Conservation (phyloP, 176 grass and related monocot genomes). For the Carex littledalei region DNA sequence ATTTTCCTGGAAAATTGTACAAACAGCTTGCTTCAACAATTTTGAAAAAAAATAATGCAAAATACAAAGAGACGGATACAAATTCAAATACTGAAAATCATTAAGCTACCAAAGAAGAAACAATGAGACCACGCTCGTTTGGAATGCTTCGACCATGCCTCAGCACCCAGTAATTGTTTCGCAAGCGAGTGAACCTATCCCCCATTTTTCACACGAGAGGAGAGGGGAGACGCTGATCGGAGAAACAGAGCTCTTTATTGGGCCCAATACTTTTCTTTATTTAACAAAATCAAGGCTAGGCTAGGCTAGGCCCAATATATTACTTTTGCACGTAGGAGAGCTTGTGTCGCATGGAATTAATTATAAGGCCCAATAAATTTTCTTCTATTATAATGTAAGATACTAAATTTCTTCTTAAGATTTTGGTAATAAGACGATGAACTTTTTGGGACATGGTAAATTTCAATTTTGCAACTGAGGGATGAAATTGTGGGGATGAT, state of each 20-base stretch:
- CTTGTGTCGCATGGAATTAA: neutral
- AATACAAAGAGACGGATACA: neutral
- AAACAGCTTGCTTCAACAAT: neutral
- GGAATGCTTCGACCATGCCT: conserved; percentile 79
- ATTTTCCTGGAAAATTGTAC: conserved; percentile 48
- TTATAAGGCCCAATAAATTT: neutral
- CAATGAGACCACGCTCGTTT: conserved; percentile 70
- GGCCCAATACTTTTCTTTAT: neutral
- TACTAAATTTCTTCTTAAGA: too few relatives aligned
- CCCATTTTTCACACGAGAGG: neutral
- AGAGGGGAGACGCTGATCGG: neutral
- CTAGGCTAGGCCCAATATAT: neutral
- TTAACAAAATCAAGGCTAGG: neutral
- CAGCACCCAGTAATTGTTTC: conserved; percentile 78
- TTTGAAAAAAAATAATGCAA: neutral
- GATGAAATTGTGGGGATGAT: too few relatives aligned
- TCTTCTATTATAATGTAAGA: too few relatives aligned
- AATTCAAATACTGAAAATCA: neutral
- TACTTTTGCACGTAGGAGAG: neutral
- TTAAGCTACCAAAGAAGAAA: conserved; percentile 60
- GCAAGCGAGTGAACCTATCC: neutral
- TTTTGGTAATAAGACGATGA: too few relatives aligned
- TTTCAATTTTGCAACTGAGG: too few relatives aligned
- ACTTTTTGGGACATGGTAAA: too few relatives aligned
- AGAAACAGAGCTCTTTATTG: neutral